Conservation (phyloP, 192 early-diverging fungal species). For the Linderina pennispora region DNA sequence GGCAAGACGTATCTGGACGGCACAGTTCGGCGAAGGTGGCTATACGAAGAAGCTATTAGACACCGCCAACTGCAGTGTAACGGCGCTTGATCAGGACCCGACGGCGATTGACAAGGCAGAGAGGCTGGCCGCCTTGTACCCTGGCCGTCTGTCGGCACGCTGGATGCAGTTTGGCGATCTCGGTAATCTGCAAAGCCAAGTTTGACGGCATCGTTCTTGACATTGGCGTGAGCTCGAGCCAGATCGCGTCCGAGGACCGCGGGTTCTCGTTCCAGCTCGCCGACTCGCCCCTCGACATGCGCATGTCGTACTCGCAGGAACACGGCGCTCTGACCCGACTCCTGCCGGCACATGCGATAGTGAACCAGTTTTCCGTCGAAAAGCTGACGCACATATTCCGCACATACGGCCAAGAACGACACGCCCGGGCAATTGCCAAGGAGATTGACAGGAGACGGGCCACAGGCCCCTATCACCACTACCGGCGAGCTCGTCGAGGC, state of each 20-base stretch:
- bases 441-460: constrained; percentile 54
- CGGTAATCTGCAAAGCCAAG: background rate
- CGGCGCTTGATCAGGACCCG: constrained; percentile 71
- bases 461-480: constrained; percentile 44
- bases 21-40: constrained; percentile 71
- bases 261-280: constrained; percentile 66
- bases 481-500: constrained; percentile 53
- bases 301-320: constrained; percentile 47
- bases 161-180: constrained; percentile 60
- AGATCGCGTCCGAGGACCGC: constrained; percentile 57
- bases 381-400: constrained; percentile 58
- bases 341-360: constrained; percentile 56
- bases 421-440: constrained; percentile 51
- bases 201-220: constrained; percentile 72
- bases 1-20: constrained; percentile 56
- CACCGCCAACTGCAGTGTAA: constrained; percentile 51
- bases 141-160: constrained; percentile 50
- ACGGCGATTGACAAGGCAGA: constrained; percentile 52
- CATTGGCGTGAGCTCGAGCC: constrained; percentile 66
- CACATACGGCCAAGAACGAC: constrained; percentile 61
- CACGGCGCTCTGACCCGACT: constrained; percentile 21
- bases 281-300: constrained; percentile 72
- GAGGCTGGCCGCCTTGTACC: constrained; percentile 41
- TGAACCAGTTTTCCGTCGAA: constrained; percentile 57
- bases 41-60: constrained; percentile 64